phyloP scores from a whole-genome alignment of 2,329 filamentous ascomycete genomes.

The Nakataea oryzae region DNA sequence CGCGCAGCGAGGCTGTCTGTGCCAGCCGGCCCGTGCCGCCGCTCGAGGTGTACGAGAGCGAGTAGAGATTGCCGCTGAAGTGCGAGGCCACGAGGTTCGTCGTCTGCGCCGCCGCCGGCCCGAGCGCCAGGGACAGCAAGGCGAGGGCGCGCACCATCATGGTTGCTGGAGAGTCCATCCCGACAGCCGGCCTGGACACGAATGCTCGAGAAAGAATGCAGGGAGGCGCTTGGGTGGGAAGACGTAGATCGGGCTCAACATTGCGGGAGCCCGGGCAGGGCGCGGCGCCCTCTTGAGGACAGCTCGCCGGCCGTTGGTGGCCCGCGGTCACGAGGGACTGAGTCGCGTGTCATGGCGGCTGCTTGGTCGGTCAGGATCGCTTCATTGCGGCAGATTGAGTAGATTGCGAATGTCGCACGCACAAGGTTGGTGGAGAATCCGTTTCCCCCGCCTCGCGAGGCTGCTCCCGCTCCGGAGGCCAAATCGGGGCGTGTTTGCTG shows the following conservation, averaged over 20 bases:
- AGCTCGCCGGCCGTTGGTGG: background rate
- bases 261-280: background rate
- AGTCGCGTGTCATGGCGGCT: background rate
- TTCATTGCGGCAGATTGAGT: background rate
- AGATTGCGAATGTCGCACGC: background rate
- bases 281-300: background rate
- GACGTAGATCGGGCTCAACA: background rate
- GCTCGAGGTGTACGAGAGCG: constrained; percentile 17
- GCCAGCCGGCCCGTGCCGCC: constrained; percentile 15
- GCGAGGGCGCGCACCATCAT: background rate
- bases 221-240: background rate
- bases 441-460: background rate
- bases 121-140: constrained; percentile 3
- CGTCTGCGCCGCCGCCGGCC: constrained; percentile 6
- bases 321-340: background rate
- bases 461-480: background rate
- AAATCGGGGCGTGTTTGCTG: background rate
- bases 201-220: background rate
- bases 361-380: background rate
- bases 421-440: background rate
- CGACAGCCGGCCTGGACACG: background rate
- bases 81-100: constrained; percentile 24
- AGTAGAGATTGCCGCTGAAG: constrained; percentile 27
- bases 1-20: constrained; percentile 15
- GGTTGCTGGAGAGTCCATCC: background rate